Evolutionary conservation across 352 stramenopile genomes (phyloP).

Genomic region (Pythium periplocum): DNA sequence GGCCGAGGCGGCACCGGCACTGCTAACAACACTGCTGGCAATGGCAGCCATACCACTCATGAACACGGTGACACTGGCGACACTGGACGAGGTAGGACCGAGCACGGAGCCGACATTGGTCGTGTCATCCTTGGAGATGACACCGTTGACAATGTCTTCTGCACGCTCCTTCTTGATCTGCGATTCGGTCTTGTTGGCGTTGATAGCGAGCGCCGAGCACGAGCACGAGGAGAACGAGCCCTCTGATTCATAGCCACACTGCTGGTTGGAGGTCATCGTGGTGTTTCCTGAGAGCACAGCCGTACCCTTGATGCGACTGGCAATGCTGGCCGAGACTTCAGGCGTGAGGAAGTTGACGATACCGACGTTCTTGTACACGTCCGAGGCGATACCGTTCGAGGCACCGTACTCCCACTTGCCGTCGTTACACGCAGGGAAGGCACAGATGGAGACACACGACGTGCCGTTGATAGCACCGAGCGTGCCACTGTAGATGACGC

Average conservation of each 20-base stretch:
- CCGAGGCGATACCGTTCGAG: slow-evolving; percentile 58
- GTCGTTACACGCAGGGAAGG: slow-evolving; percentile 63
- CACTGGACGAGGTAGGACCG: slow-evolving; percentile 56
- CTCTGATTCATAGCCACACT: slow-evolving; percentile 62
- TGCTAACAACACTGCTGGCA: slow-evolving; percentile 45
- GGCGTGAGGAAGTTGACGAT: slow-evolving; percentile 54
- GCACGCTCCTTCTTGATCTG: slow-evolving; percentile 59
- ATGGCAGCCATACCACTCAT: slow-evolving; percentile 69
- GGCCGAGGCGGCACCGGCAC: slow-evolving; percentile 34
- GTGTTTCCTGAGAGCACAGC: slow-evolving; percentile 48
- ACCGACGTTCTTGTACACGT: slow-evolving; percentile 47
- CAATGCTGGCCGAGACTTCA: slow-evolving; percentile 31
- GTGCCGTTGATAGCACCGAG: slow-evolving; percentile 38
- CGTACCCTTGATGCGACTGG: slow-evolving; percentile 26
- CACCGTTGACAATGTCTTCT: slow-evolving; percentile 30
- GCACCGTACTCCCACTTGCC: slow-evolving; percentile 53
- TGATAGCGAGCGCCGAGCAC: slow-evolving; percentile 55
- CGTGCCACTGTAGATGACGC: slow-evolving; percentile 74
- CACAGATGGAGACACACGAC: slow-evolving; percentile 75
- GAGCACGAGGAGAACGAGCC: slow-evolving; percentile 59
- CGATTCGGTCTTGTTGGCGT: slow-evolving; percentile 35
- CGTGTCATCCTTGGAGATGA: slow-evolving; percentile 68
- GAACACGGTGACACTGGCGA: slow-evolving; percentile 64
- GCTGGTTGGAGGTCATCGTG: slow-evolving; percentile 46
- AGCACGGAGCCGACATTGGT: slow-evolving; percentile 49